A percentile compares a stretch with the other conserved stretches of the same genome.
Conservation (phyloP, 805 yeast genomes). For the Suhomyces sp. region DNA sequence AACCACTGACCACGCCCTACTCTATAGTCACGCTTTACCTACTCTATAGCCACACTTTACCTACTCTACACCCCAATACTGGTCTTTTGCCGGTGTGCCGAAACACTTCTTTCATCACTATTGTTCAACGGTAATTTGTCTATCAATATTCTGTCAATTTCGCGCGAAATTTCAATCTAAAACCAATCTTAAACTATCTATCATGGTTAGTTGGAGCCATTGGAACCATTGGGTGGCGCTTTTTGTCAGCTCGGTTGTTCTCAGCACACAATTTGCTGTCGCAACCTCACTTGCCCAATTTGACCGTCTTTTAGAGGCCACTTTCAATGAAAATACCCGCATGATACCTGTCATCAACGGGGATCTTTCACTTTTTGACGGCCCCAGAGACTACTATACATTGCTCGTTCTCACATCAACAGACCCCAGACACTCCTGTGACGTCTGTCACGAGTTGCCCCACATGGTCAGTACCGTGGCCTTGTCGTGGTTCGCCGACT, state of each 20-base stretch:
- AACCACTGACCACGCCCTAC: too few relatives aligned
- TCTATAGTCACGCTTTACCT: neutral
- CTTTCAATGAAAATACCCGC: constrained; percentile 18
- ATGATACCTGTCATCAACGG: constrained; percentile 43
- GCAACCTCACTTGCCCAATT: neutral
- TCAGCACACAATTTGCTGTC: neutral
- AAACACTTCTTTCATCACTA: neutral
- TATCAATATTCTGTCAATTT: too few relatives aligned
- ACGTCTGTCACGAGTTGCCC: constrained; percentile 44
- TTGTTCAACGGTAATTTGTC: too few relatives aligned
- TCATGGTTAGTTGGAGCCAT: neutral
- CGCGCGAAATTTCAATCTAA: neutral
- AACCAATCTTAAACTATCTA: neutral
- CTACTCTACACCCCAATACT: too few relatives aligned
- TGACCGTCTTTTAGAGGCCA: neutral
- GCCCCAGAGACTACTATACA: constrained; percentile 51
- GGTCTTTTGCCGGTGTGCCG: too few relatives aligned
- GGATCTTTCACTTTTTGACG: constrained; percentile 42
- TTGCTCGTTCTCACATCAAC: constrained; percentile 54
- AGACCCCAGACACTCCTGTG: constrained; percentile 43
- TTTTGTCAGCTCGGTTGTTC: neutral
- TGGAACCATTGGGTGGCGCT: neutral
- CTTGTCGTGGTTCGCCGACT: constrained; percentile 41
- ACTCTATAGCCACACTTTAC: neutral
- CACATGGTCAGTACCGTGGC: constrained; percentile 42